phyloP scores from a whole-genome alignment of 2,329 filamentous ascomycete genomes.

The Niveomyces coronatus region DNA sequence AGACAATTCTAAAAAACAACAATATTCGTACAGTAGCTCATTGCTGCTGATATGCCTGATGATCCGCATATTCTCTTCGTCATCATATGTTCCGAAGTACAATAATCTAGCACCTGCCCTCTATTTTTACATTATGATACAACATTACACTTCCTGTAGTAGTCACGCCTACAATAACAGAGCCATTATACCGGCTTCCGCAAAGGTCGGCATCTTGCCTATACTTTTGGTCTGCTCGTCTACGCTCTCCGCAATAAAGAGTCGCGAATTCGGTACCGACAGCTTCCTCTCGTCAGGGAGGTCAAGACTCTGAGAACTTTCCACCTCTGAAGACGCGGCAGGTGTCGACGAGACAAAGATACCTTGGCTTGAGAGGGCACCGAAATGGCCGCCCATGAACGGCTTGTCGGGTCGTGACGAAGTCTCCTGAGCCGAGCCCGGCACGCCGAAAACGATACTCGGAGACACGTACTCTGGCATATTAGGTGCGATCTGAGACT shows the following conservation, averaged over 20 bases:
- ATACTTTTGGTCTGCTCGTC: constrained; percentile 2
- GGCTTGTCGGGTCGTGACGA: constrained; percentile 1
- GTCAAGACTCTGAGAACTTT: constrained; percentile 3
- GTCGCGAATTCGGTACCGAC: constrained; percentile 24
- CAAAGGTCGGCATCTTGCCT: constrained; percentile 7
- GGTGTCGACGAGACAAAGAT: constrained; percentile 36
- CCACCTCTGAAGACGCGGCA: constrained; percentile 1
- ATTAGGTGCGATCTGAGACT: constrained; percentile 16
- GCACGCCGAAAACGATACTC: constrained; percentile 24
- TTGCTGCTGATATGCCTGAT: too few species aligned
- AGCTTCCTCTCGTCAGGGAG: constrained; percentile 23
- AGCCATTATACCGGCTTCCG: constrained; percentile 6
- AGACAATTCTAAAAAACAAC: too few species aligned
- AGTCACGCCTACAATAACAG: constrained; percentile 2
- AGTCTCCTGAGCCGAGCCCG: constrained; percentile 13
- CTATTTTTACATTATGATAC: constrained; percentile 4
- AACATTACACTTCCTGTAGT: not conserved
- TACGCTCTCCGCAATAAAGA: constrained; percentile 15
- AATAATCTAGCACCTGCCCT: not conserved
- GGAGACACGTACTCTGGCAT: constrained; percentile 11
- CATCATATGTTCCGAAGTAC: not conserved
- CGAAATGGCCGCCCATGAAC: constrained; percentile 41
- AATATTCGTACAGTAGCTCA: too few species aligned
- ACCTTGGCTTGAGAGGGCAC: constrained; percentile 51
- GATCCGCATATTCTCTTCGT: too few species aligned